Evolutionary conservation across 2,329 filamentous ascomycete genomes (phyloP).

Genomic region (Aaosphaeria arxii): DNA sequence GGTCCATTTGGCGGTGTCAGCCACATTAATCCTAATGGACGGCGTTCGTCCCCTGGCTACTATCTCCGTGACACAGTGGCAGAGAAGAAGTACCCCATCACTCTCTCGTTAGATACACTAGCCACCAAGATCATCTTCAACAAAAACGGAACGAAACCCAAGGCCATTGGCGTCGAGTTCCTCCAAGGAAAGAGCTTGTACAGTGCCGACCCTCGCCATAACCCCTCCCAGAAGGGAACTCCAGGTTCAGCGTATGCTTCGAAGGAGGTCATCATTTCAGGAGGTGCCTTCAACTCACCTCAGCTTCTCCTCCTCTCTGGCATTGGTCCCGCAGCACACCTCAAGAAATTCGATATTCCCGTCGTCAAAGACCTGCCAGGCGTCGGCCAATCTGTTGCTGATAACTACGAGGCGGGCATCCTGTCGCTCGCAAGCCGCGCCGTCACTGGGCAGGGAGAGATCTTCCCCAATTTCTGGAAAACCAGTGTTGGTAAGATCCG

Average conservation of each 20-base stretch:
- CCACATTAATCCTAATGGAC: slow-evolving; percentile 19
- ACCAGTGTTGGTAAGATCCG: slow-evolving; percentile 16
- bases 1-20: slow-evolving; percentile 25
- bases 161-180: slow-evolving; percentile 45
- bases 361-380: slow-evolving; percentile 55
- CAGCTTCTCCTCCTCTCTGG: slow-evolving; percentile 63
- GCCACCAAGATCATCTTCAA: slow-evolving; percentile 44
- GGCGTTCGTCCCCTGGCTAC: slow-evolving; percentile 23
- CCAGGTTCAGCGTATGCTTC: slow-evolving; percentile 40
- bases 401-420: slow-evolving; percentile 22
- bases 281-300: slow-evolving; percentile 59
- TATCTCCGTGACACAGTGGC: slow-evolving; percentile 50
- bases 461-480: slow-evolving; percentile 26
- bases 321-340: slow-evolving; percentile 54
- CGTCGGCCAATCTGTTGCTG: slow-evolving; percentile 46
- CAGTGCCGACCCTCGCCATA: slow-evolving; percentile 41
- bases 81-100: slow-evolving; percentile 33
- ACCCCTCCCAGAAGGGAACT: slow-evolving; percentile 13
- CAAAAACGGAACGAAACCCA: slow-evolving; percentile 24
- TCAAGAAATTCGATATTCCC: slow-evolving; percentile 53
- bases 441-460: slow-evolving; percentile 13
- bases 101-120: slow-evolving; percentile 36
- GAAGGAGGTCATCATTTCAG: slow-evolving; percentile 22
- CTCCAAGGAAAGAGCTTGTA: slow-evolving; percentile 42
- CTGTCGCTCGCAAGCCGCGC: slow-evolving; percentile 15